Conservation (phyloP, 2,329 filamentous ascomycete genomes). For the Venturia carpophila region DNA sequence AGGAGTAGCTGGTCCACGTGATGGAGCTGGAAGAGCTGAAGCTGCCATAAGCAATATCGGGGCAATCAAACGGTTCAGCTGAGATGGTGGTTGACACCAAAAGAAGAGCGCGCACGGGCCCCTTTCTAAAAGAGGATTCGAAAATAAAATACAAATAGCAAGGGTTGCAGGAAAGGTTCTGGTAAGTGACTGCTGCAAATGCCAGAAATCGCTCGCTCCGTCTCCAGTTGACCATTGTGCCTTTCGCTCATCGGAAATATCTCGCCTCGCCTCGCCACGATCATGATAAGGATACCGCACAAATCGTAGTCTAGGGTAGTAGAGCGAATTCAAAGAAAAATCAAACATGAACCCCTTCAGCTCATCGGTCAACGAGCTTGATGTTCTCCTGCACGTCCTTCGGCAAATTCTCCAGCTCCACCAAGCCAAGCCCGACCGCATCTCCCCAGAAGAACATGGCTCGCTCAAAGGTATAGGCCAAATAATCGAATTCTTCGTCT, state of each 20-base stretch:
- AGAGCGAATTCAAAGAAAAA: not conserved
- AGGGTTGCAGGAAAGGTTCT: too few relatives aligned
- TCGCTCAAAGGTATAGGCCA: slow-evolving; percentile 82
- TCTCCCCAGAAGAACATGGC: slow-evolving; percentile 95
- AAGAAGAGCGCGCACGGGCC: too few relatives aligned
- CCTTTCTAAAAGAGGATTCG: too few relatives aligned
- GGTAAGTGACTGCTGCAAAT: too few relatives aligned
- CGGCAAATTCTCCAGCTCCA: slow-evolving; percentile 69
- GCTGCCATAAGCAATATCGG: too few relatives aligned
- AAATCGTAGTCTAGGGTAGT: not conserved
- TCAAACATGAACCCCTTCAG: not conserved
- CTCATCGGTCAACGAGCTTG: slow-evolving; percentile 60
- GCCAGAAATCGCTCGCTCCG: too few relatives aligned
- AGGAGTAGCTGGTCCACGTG: too few relatives aligned
- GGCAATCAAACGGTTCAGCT: too few relatives aligned
- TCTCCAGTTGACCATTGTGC: too few relatives aligned
- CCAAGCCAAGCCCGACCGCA: slow-evolving; percentile 66
- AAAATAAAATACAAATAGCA: too few relatives aligned
- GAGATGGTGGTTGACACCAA: too few relatives aligned
- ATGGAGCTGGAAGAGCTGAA: too few relatives aligned
- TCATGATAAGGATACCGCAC: not conserved
- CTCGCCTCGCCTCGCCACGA: not conserved
- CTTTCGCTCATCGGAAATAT: not conserved
- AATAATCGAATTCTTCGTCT: slow-evolving; percentile 75
- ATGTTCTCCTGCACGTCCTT: slow-evolving; percentile 54